Conservation (phyloP, 1,284 basidiomycete genomes). For the Trametes polyzona region DNA sequence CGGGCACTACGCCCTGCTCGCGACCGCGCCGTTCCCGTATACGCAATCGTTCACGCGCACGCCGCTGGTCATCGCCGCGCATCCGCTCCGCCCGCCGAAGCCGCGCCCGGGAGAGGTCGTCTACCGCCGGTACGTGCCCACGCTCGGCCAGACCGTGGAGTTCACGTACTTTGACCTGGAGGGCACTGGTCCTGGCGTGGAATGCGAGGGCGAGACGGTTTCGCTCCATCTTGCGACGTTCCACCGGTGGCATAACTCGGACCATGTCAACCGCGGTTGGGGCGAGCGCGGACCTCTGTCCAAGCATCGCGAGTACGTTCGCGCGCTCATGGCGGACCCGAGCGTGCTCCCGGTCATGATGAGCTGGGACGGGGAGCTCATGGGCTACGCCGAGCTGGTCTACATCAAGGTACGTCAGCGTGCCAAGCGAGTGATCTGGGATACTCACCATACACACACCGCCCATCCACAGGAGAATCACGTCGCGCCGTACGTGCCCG, state of each 20-base stretch:
- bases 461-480: constrained; percentile 44
- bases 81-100: constrained; percentile 59
- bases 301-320: constrained; percentile 52
- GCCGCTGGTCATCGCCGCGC: constrained; percentile 50
- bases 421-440: not conserved
- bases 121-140: constrained; percentile 52
- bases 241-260: constrained; percentile 57
- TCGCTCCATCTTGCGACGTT: constrained; percentile 50
- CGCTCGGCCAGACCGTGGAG: constrained; percentile 47
- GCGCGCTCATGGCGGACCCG: constrained; percentile 43
- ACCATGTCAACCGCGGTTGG: constrained; percentile 55
- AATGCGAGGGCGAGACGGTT: constrained; percentile 24
- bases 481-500: constrained; percentile 44
- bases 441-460: not conserved
- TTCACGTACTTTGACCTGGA: constrained; percentile 48
- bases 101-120: constrained; percentile 48
- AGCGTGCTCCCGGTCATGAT: constrained; percentile 51
- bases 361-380: constrained; percentile 56
- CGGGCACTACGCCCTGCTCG: constrained; percentile 27
- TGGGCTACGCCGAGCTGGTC: constrained; percentile 56
- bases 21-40: constrained; percentile 42
- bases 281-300: constrained; percentile 52
- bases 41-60: constrained; percentile 51
- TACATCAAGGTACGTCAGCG: constrained; percentile 49
- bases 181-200: constrained; percentile 32